Evolutionary conservation across 2,329 filamentous ascomycete species (phyloP).

Genomic region (Exutisphaerella laricina): DNA sequence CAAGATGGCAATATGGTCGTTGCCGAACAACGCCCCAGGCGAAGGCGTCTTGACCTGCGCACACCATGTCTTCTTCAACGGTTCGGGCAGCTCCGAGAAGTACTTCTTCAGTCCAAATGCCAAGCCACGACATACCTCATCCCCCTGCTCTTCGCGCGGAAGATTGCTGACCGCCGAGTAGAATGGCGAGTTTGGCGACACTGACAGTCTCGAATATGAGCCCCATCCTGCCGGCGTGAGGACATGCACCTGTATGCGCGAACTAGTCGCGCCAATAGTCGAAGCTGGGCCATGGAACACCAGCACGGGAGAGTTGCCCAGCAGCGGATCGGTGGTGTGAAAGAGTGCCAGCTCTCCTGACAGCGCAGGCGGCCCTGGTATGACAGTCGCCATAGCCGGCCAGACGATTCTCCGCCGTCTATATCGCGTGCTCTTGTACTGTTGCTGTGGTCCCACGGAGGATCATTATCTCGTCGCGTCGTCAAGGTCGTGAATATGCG

Average conservation of each 20-base stretch:
- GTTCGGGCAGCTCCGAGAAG: constrained; percentile 76
- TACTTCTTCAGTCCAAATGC: constrained; percentile 94
- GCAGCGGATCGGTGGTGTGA: constrained; percentile 77
- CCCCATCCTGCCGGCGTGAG: constrained; percentile 84
- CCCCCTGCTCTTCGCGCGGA: constrained; percentile 89
- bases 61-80: constrained; percentile 66
- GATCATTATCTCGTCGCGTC: constrained; percentile 12
- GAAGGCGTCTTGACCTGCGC: constrained; percentile 48
- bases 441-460: constrained; percentile 3
- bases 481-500: background rate
- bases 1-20: constrained; percentile 87
- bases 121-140: constrained; percentile 84
- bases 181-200: constrained; percentile 86
- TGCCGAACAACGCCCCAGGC: constrained; percentile 68
- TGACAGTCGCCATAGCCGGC: constrained; percentile 69
- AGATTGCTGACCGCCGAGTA: constrained; percentile 87
- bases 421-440: constrained; percentile 5
- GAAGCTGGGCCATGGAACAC: constrained; percentile 75
- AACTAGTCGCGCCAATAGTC: constrained; percentile 85
- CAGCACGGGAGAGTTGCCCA: constrained; percentile 74
- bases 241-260: constrained; percentile 89
- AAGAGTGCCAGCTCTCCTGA: constrained; percentile 82
- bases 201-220: constrained; percentile 83
- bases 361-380: constrained; percentile 67
- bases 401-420: background rate